Evolutionary conservation across 2,329 filamentous ascomycete species (phyloP), one percentile per base, ranked within the genome.

Genomic region (Colletotrichum tropicale): DNA sequence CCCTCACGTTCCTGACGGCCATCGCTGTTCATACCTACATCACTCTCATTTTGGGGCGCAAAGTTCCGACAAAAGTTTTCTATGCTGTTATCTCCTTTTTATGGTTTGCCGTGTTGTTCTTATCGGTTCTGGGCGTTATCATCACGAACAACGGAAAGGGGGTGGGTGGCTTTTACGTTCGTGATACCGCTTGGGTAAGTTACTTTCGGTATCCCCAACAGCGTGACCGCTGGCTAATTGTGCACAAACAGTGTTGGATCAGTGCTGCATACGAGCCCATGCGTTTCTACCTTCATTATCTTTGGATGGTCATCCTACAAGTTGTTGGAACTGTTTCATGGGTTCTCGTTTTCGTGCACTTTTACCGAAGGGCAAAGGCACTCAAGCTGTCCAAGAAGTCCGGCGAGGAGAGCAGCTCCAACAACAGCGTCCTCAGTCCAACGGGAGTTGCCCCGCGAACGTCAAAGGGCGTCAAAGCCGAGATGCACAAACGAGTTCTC

Each of bases 11-110:
- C 82, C 90, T 91, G 70, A 86, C 90, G 8, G 83, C 85, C 8
- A 92, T 93, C 76, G 91, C 89, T 10, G 77, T 90, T 0, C 90
- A 92, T 80, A 92, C 91, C 0, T 92, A 91, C 78, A 84, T 88
- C 13, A 87, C 87, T 2, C 86, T 91, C 0, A 86, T 91, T 2
- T 83, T 88, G 62, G 84, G 88, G 36, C 88, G 87, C 76, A 86
- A 87, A 61, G 80, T 91, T 2, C 85, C 85, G 0, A 85, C 86
- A 21, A 80, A 79, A 72, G 81, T 80, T 16, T 89, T 93, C 76
- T 87, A 87, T 60, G 70, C 75, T 4, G 79, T 80, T 9, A 85
- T 91, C 30, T 77, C 84, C 7, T 77, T 78, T 7, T 80, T 88
- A 12, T 93, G 90, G 91, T 56, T 83, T 1, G 88, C 91, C 69